Evolutionary conservation across 2,329 filamentous ascomycete species (phyloP), one percentile per base, ranked within the genome.

Genomic region (Neospermospora avenae): DNA sequence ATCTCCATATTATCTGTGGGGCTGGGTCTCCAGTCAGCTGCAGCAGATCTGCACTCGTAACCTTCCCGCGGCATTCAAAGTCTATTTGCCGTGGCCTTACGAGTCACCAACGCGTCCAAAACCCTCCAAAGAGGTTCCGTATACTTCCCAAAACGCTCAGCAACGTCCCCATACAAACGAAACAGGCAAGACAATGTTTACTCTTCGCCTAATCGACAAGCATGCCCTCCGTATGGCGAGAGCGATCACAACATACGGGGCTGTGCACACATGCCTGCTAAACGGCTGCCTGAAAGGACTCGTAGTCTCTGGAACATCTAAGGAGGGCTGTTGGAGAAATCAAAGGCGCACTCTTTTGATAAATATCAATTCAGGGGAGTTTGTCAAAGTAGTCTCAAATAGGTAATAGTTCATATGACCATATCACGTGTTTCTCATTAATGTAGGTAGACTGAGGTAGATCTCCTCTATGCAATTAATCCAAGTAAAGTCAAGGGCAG

Each of bases 41-140:
- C 46, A 51, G 46, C 46, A 51, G 46, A 51, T 51, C 46, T 35
- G 22, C 3, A 34, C 25, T 20, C 46, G 46, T 51, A 51, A 51
- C 28, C 35, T 51, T n/a, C 46, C 46, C 46, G 35, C 24, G 11
- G 22, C 20, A 13, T 11, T 4, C 42, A 24, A 2, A 45, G 14
- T 20, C 13, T 20, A 25, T 45, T 13, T 45, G 20, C 20, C 11
- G 14, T 31, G 11, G 5, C 28, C 28, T 31, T 10, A n/a, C 11
- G 14, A 18, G 35, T 24, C 46, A 51, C 28, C 13, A 34, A 25
- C n/a, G 31, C 11, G 22, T 22, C 1, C 46, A 7, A 35, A 31
- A 20, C 8, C 28, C 11, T 31, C 28, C 13, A 14, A 31, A 11
- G 22, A 34, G 5, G 28, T n/a, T 3, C 46, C 31, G 46, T 51